A percentile compares a stretch with the other conserved stretches of the same genome.
phyloP scores from a whole-genome alignment of 768 basidiomycete genomes.

The Naganishia kalamii region DNA sequence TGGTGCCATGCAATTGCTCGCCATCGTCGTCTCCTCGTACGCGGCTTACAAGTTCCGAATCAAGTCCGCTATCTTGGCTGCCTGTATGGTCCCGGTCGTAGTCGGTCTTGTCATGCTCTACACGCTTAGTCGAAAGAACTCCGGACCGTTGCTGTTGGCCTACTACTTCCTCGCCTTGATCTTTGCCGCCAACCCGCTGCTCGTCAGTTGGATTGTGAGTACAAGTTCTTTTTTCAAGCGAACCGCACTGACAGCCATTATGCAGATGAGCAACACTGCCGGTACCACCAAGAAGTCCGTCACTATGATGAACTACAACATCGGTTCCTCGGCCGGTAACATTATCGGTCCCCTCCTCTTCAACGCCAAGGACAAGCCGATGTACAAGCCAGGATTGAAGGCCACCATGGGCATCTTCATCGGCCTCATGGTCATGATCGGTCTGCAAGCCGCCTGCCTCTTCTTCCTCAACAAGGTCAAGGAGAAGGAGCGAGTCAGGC shows the following conservation, averaged over 20 bases:
- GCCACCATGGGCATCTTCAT: conserved; percentile 36
- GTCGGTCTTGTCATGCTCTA: conserved; percentile 38
- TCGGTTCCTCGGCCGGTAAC: conserved; percentile 39
- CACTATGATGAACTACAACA: conserved; percentile 51
- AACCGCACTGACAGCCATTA: background rate
- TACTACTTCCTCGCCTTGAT: conserved; percentile 46
- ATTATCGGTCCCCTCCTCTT: conserved; percentile 44
- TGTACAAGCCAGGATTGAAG: conserved; percentile 32
- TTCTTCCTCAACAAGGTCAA: conserved; percentile 36
- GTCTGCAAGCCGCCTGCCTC: conserved; percentile 29
- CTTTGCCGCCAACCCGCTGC: conserved; percentile 43
- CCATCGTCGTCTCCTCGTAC: conserved; percentile 34
- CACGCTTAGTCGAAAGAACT: conserved; percentile 22
- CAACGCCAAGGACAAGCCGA: conserved; percentile 34
- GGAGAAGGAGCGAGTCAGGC: conserved; percentile 35
- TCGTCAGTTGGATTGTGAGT: conserved; percentile 29
- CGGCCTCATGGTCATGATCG: conserved; percentile 25
- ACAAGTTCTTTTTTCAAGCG: background rate
- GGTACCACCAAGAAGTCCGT: conserved; percentile 44
- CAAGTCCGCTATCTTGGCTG: conserved; percentile 33
- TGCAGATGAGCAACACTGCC: conserved; percentile 28
- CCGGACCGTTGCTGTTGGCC: conserved; percentile 35
- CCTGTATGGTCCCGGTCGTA: conserved; percentile 32
- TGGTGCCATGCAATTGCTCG: conserved; percentile 37
- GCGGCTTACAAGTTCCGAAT: conserved; percentile 29